These are phyloP conservation scores for Aspergillus sp. DNA, from an alignment of 2,329 filamentous ascomycete species.

Conservation along the genomic window DNA sequence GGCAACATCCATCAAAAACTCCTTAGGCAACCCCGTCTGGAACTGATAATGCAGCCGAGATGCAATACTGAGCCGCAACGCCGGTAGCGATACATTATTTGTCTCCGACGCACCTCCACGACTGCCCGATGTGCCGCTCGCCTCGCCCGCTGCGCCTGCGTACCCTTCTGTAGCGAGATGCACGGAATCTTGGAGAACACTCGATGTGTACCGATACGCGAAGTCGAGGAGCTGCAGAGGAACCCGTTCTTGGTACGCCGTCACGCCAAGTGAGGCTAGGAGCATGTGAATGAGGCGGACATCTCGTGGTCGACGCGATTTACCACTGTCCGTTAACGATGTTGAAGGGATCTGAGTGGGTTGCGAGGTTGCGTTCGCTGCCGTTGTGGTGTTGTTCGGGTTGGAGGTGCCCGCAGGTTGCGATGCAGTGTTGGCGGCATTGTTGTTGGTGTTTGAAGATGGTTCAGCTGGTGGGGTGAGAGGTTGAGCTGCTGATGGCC, in stretches of 20 bases:
- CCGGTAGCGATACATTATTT: slow-evolving; percentile 51
- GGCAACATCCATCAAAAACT: slow-evolving; percentile 57
- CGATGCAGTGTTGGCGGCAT: slow-evolving; percentile 12
- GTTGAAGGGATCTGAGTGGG: slow-evolving; percentile 37
- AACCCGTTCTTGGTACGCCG: slow-evolving; percentile 49
- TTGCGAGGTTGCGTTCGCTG: slow-evolving; percentile 17
- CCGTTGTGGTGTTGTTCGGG: slow-evolving; percentile 11
- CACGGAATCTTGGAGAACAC: slow-evolving; percentile 48
- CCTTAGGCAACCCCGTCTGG: slow-evolving; percentile 54
- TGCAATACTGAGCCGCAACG: slow-evolving; percentile 57
- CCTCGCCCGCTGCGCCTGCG: slow-evolving; percentile 32
- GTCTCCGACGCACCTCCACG: slow-evolving; percentile 36
- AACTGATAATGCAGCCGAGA: slow-evolving; percentile 59
- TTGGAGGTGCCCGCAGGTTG: slow-evolving; percentile 10
- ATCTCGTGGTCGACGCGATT: slow-evolving; percentile 44
- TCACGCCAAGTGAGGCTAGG: slow-evolving; percentile 45
- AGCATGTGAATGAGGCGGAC: slow-evolving; percentile 48
- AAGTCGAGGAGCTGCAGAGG: slow-evolving; percentile 50
- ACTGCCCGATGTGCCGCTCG: slow-evolving; percentile 24
- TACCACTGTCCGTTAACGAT: slow-evolving; percentile 43
- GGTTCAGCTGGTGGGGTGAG: slow-evolving; percentile 41
- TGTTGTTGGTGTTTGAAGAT: slow-evolving; percentile 18
- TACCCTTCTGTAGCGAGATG: slow-evolving; percentile 50
- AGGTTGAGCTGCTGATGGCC: slow-evolving; percentile 29
- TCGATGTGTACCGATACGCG: slow-evolving; percentile 51